Base-by-base conservation (phyloP, 2,329 filamentous ascomycete genomes). In the Parascedosporium putredinis region DNA sequence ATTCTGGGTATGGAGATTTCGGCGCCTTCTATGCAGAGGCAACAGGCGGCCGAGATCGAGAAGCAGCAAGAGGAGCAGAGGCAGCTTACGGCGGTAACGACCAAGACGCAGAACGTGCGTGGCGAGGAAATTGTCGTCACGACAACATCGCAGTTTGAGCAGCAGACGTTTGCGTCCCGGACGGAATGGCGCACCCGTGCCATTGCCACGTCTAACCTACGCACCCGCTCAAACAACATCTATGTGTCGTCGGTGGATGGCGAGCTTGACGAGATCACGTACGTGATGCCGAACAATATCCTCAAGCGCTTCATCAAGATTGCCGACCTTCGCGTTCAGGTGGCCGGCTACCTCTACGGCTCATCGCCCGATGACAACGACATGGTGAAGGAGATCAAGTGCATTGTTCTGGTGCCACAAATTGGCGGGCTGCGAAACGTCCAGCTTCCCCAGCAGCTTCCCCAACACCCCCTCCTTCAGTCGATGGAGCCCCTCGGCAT, bases 1-100 rank as follows among this genome's bases (percentile, higher is more conserved):
- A 98, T 98, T 59, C 71, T 98, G 55, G 93, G 93, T 77, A 98
- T 98, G 94, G 94, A 98, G 65, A 98, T 98, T 52, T 95, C 88
- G 52, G 94, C 93, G 24, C 93, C 93, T 22, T 97, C 91, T 1
- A 86, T 98, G 83, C 93, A 98, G 71, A 84, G 94, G 62, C 94
- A 98, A 68, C 93, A 97, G 68, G 93, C 93, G 16, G 91, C 93
- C 53, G 93, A 98, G 67, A 95, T 98, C 58, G 94, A 98, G 73
- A 96, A 96, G 76, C 93, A 97, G 67, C 89, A 97, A 65, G 84
- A 96, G 64, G 93, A 98, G 64, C 89, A 96, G 67, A 85, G 89
- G 62, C 93, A 98, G 64, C 77, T 98, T 59, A 98, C 93, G 25
- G 93, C 93, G 12, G 91, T 96, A 18, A 97, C 93, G 0, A 98